Base-by-base conservation (phyloP, 2,329 filamentous ascomycete genomes). In the Ceratocystis variospora region DNA sequence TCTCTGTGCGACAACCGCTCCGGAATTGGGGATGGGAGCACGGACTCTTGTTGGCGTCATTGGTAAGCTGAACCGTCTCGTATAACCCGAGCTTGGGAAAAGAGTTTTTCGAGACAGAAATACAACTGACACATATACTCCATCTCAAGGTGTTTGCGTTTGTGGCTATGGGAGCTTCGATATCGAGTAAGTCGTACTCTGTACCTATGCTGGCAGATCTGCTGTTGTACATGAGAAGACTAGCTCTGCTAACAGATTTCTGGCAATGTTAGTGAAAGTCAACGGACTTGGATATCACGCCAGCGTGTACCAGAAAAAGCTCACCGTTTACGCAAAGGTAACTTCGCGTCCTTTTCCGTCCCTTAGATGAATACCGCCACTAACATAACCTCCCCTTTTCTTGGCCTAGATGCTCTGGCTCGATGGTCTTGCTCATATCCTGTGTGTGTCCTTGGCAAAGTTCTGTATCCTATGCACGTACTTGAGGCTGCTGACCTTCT, bases 1-100 rank as follows among this genome's bases (percentile, higher is more conserved):
- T 73, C 64, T 74, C 75, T n/a, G 70, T 74, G 64, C 69, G 70
- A 15, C 68, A 70, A 10, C 68, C 76, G 63, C 71, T 75, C 33
- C 74, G 73, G 67, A 71, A 73, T 57, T 71, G 75, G 65, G 73
- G 72, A 61, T 61, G 70, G 22, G 75, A 76, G 62, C 74, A 77
- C 68, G 75, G 73, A 71, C 70, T 72, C 25, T 73, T 75, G 59
- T 48, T 76, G 17, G 67, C 72, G 15, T 71, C 74, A 1, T 68
- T 75, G 31, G 70, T 74, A 50, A 65, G 62, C 65, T 50, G 48
- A 15, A 22, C 37, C 37, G 37, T 41, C 37, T 41, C 25, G 33
- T 61, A n/a, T 61, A 17, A 17, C n/a, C 48, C 48, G n/a, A 53
- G 48, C 17, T 10, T 31, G 5, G 17, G 44, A 31, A 17, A 19